Percentiles rank a stretch among this genome's conserved stretches.
These are phyloP conservation scores for Entoloma clypeatum DNA, from an alignment of 1,284 basidiomycete species.

Conservation along the genomic window DNA sequence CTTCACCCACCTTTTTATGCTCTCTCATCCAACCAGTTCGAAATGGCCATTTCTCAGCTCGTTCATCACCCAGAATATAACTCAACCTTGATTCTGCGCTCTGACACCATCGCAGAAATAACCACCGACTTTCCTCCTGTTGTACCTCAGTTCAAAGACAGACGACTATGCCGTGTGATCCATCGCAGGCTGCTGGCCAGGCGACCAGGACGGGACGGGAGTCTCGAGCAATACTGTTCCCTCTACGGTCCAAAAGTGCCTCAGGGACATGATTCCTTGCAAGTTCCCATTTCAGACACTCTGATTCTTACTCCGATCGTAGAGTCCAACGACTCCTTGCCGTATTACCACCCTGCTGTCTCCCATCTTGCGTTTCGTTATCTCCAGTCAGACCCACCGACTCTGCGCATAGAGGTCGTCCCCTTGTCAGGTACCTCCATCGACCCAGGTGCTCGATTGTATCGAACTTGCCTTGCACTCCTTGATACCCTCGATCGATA, in stretches of 20 bases:
- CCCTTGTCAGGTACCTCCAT: conserved; percentile 47
- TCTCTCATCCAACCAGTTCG: conserved; percentile 46
- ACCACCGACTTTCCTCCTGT: conserved; percentile 31
- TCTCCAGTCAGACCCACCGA: conserved; percentile 28
- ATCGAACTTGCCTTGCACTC: conserved; percentile 77
- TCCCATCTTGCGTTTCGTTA: conserved; percentile 72
- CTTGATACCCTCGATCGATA: conserved; percentile 84
- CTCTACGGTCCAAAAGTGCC: conserved; percentile 40
- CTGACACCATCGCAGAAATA: conserved; percentile 56
- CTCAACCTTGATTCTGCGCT: conserved; percentile 76
- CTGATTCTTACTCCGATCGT: conserved; percentile 65
- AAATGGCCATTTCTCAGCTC: conserved; percentile 57
- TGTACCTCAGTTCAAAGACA: conserved; percentile 40
- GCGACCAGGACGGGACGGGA: conserved; percentile 63
- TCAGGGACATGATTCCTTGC: conserved; percentile 11
- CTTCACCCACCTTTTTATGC: neutral
- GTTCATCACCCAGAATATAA: conserved; percentile 82
- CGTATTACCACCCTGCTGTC: conserved; percentile 80
- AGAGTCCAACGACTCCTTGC: conserved; percentile 42
- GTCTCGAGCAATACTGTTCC: conserved; percentile 74
- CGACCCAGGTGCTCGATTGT: conserved; percentile 61
- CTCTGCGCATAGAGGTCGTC: conserved; percentile 39
- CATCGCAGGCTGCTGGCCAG: conserved; percentile 66
- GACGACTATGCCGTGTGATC: conserved; percentile 43
- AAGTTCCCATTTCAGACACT: conserved; percentile 27